Base-by-base conservation (phyloP, 768 basidiomycete species). In the Lactarius indigo region DNA sequence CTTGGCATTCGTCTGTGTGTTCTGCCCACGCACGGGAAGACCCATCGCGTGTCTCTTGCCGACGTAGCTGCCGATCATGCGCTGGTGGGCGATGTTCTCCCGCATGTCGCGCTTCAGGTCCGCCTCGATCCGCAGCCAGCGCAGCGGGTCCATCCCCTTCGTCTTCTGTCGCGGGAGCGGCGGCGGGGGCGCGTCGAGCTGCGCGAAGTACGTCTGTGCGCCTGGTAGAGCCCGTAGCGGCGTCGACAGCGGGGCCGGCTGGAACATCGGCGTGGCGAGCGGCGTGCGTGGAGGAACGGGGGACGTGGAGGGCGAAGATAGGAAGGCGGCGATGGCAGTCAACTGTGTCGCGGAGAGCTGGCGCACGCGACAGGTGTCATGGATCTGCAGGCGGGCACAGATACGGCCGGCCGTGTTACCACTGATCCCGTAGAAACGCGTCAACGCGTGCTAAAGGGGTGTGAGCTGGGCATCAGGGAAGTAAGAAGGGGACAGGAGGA, bases 1-100 rank as follows among this genome's bases (percentile, higher is more conserved):
- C 78, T 83, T 86, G 61, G 93, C 94, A 74, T 98, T 98, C 63
- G 84, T 89, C 76, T 88, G 89, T 5, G 96, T 98, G 63, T 89
- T 89, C 78, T 98, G 96, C 64, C 96, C 96, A 76, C 96, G 85
- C 67, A 98, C 96, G 3, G 96, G 96, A 55, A 96, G 78, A 65
- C 88, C 86, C 88, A 95, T 93, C 9, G 94, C 94, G 76, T 98
- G 96, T 77, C 95, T 81, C 81, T 87, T 87, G 59, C 97, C 97
- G 59, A 93, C 87, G 77, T 96, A 96, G 71, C 90, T 94, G 57
- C 96, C 96, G 77, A 98, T 94, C 84, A 90, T 90, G 68, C 93
- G 82, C 77, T 95, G 87, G 78, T 97, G 95, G 6, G 86, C 87
- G 75, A 99, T 96, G 75, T 98, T 95, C 76, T 93, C 93, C 78